Percentiles rank a stretch among this genome's conserved stretches.
Evolutionary conservation across 1,284 basidiomycete genomes (phyloP).

Genomic region (Pseudozyma pruni): DNA sequence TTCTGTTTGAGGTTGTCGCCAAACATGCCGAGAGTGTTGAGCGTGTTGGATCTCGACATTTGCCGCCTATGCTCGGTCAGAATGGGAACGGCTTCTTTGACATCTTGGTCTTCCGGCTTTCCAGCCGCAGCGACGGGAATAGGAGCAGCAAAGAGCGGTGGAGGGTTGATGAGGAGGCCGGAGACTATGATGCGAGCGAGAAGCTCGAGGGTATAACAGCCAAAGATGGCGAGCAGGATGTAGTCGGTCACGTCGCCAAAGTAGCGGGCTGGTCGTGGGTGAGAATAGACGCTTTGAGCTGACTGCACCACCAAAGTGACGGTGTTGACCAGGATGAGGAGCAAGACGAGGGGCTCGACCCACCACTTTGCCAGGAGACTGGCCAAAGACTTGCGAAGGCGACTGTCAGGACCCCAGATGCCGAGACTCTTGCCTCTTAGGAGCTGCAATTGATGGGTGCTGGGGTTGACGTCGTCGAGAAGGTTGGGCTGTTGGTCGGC

Average conservation of each 20-base stretch:
- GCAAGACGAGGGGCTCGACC: conserved; percentile 86
- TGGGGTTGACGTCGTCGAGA: conserved; percentile 3
- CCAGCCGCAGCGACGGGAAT: not conserved
- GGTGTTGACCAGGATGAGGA: conserved; percentile 85
- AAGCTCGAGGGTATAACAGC: conserved; percentile 89
- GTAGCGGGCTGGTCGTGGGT: conserved; percentile 74
- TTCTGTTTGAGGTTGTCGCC: conserved; percentile 48
- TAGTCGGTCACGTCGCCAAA: conserved; percentile 90
- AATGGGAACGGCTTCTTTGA: conserved; percentile 9
- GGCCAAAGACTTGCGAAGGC: conserved; percentile 43
- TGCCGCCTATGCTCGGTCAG: conserved; percentile 31
- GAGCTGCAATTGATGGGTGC: conserved; percentile 30
- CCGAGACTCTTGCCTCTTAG: conserved; percentile 84
- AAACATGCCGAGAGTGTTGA: conserved; percentile 52
- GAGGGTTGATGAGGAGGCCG: conserved; percentile 87
- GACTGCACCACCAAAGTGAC: conserved; percentile 85
- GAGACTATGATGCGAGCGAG: conserved; percentile 89
- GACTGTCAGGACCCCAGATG: conserved; percentile 75
- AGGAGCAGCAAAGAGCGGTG: conserved; percentile 42
- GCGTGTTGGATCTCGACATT: conserved; percentile 56
- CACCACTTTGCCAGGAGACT: conserved; percentile 71
- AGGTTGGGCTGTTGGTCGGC: not conserved
- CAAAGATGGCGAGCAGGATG: conserved; percentile 82
- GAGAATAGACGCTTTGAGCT: conserved; percentile 71
- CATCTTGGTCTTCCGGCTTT: not conserved